These are phyloP conservation scores for Cyclocybe cylindracea DNA, from an alignment of 768 basidiomycete species.

Conservation along the genomic window DNA sequence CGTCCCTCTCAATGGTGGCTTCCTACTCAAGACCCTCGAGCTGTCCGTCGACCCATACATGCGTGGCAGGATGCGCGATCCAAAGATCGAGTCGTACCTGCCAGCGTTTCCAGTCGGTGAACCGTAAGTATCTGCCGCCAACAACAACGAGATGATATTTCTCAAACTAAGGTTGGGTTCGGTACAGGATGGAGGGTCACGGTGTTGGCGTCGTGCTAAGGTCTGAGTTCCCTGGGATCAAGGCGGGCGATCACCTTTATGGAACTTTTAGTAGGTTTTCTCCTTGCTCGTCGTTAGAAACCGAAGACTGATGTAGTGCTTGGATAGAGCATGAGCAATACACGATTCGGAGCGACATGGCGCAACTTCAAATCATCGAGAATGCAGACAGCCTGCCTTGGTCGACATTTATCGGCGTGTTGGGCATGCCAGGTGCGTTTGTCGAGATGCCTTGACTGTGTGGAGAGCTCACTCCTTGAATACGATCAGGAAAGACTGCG, in stretches of 20 bases:
- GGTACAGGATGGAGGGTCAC: constrained; percentile 24
- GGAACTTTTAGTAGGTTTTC: constrained; percentile 28
- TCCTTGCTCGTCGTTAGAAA: not conserved
- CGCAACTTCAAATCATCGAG: constrained; percentile 27
- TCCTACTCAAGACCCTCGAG: constrained; percentile 51
- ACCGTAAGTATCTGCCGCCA: constrained; percentile 28
- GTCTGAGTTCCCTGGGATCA: constrained; percentile 34
- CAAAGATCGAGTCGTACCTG: constrained; percentile 24
- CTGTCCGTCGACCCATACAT: constrained; percentile 47
- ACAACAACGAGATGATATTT: too few relatives aligned
- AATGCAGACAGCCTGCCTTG: constrained; percentile 49
- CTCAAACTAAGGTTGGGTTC: too few relatives aligned
- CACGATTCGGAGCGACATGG: constrained; percentile 24
- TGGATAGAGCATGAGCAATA: constrained; percentile 43
- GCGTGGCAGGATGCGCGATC: constrained; percentile 37
- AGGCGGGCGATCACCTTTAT: constrained; percentile 42
- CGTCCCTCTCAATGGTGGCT: constrained; percentile 43
- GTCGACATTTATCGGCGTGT: constrained; percentile 48
- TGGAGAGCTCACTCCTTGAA: too few relatives aligned
- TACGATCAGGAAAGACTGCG: constrained; percentile 35
- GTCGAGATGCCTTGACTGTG: not conserved
- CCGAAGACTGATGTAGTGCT: not conserved
- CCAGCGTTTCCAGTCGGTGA: constrained; percentile 32
- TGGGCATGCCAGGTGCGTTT: constrained; percentile 54
- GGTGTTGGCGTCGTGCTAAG: constrained; percentile 48